Evolutionary conservation across 1,284 basidiomycete species (phyloP), one percentile per base, ranked within the genome.

Genomic region (Pseudozyma sp.): DNA sequence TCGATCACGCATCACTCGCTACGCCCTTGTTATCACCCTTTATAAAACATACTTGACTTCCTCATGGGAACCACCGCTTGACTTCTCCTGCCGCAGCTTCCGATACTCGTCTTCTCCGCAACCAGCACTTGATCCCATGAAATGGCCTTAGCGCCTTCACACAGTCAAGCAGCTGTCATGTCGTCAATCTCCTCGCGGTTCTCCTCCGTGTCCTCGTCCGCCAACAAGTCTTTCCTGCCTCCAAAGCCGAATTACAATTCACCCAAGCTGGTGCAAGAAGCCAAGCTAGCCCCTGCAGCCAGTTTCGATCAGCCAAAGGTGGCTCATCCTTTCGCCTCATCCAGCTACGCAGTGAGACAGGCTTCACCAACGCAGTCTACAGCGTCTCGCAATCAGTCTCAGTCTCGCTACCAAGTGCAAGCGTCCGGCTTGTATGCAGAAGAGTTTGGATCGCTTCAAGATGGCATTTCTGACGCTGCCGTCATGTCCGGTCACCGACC

Each of bases 161-260:
- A 31, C 25, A 31, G 25, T 31, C 45, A 19, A 9, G 45, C 19
- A 18, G 8, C 40, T 14, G 42, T 12, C 36, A 60, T 65, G 68
- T 52, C 61, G 39, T 57, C 58, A 14, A 14, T 56, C 31, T 53
- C 61, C 6, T 48, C 48, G 7, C 54, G 58, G 36, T 60, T 70
- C 40, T 70, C 67, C 12, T 43, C 61, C 1, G 13, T 58, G n/a
- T 42, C 56, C 0, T 56, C 67, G 0, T 16, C 53, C 13, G 44
- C 13, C 19, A n/a, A 36, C 25, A 49, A 54, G 21, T n/a, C 44
- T 14, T 64, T 53, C 39, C 36, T 45, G 16, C 65, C 61, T 35
- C 70, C 70, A 21, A 68, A 52, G 35, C 70, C 70, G 9, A 61
- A 52, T 6, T 73, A 42, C 51, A 64, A 68, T 4, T 73, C 70